Percentiles rank a stretch among this genome's conserved stretches.
Evolutionary conservation across 179 eudicot genomes (phyloP).

Genomic region (Corrigiola litoralis): DNA sequence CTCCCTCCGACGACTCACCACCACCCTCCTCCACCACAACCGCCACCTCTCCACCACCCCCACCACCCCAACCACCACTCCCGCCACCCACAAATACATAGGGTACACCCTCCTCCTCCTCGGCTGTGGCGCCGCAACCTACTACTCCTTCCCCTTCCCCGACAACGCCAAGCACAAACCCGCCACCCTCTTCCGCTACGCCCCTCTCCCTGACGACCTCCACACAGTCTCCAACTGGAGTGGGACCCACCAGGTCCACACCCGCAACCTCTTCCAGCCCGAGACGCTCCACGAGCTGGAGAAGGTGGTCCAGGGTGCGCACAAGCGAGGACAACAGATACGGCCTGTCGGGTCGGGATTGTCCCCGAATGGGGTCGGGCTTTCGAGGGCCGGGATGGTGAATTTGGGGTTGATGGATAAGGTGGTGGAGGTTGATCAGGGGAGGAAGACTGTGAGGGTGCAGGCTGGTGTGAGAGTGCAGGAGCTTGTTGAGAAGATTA

Average conservation of each 20-base stretch:
- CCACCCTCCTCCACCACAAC: conserved; percentile 24
- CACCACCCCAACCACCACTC: conserved; percentile 37
- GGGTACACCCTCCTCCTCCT: conserved; percentile 69
- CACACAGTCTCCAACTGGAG: conserved; percentile 86
- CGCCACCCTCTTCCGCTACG: conserved; percentile 81
- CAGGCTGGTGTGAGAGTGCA: conserved; percentile 85
- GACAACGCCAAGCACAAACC: conserved; percentile 74
- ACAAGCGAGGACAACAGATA: conserved; percentile 52
- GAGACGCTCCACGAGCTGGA: conserved; percentile 50
- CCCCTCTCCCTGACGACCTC: conserved; percentile 84
- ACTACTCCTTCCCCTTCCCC: conserved; percentile 91
- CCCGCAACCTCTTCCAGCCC: conserved; percentile 66
- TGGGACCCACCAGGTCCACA: conserved; percentile 79
- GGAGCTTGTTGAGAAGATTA: conserved; percentile 79
- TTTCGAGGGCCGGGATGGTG: conserved; percentile 84
- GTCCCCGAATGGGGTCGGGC: conserved; percentile 84
- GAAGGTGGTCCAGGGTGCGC: conserved; percentile 37
- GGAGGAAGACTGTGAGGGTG: conserved; percentile 67
- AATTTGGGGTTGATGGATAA: conserved; percentile 79
- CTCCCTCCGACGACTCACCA: conserved; percentile 44
- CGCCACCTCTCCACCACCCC: conserved; percentile 36
- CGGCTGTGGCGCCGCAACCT: conserved; percentile 70
- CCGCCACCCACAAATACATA: conserved; percentile 68
- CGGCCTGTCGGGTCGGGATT: conserved; percentile 86
- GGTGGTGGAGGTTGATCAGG: conserved; percentile 78